Conservation (phyloP, 148 eudicot species). For the Cornus suecica region DNA sequence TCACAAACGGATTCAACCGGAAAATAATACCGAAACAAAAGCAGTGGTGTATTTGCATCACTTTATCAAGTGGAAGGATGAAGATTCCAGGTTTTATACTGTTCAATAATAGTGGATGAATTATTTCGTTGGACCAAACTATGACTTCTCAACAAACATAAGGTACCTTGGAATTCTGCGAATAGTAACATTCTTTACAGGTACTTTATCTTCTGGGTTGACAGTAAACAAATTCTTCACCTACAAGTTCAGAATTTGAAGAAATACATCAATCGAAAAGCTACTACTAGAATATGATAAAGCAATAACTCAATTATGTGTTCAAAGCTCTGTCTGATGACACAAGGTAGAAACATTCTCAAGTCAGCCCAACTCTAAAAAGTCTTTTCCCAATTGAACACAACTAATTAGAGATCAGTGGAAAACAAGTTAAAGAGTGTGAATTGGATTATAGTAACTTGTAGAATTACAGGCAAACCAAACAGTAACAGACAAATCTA, state of each 20-base stretch:
- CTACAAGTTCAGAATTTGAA: constrained; percentile 28
- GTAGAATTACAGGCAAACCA: too few relatives aligned
- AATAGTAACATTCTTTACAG: constrained; percentile 86
- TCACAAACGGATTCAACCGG: background rate
- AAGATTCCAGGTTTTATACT: background rate
- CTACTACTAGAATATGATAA: background rate
- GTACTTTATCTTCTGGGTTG: constrained; percentile 78
- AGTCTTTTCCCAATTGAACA: too few relatives aligned
- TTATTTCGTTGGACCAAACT: background rate
- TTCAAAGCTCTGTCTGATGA: background rate
- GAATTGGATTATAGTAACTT: too few relatives aligned
- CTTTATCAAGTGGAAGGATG: background rate
- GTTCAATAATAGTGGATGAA: background rate
- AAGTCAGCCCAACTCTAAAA: too few relatives aligned
- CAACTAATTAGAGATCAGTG: too few relatives aligned
- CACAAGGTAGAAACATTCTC: background rate
- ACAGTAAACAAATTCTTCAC: constrained; percentile 88
- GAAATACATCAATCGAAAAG: background rate
- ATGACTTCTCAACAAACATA: background rate
- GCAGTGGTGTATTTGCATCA: background rate
- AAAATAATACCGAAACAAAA: background rate
- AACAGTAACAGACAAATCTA: too few relatives aligned
- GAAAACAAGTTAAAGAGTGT: too few relatives aligned
- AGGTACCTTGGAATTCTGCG: constrained; percentile 88
- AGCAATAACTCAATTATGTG: background rate